These are phyloP conservation scores for Rachicladosporium sp. DNA, from an alignment of 2,329 filamentous ascomycete species.

Conservation along the genomic window DNA sequence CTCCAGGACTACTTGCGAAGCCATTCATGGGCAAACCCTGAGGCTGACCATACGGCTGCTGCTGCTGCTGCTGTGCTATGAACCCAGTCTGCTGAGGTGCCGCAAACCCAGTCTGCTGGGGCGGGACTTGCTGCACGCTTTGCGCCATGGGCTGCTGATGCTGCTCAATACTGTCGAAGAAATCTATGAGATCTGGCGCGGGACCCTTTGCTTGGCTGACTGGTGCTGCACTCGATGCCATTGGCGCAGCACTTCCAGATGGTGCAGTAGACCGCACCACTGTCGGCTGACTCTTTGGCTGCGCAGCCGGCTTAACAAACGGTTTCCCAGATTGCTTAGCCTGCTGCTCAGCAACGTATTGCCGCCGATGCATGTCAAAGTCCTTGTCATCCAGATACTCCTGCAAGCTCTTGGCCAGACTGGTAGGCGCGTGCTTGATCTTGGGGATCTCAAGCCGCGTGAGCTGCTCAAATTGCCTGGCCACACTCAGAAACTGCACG, in stretches of 20 bases:
- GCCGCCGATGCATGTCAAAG: conserved; percentile 83
- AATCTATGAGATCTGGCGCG: conserved; percentile 76
- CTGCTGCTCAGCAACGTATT: conserved; percentile 81
- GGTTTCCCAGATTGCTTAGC: conserved; percentile 44
- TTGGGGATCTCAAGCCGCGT: conserved; percentile 92
- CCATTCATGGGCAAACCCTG: conserved; percentile 31
- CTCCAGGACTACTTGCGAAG: conserved; percentile 14
- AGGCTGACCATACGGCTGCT: conserved; percentile 15
- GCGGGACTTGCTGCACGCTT: conserved; percentile 18
- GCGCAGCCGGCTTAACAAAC: conserved; percentile 15
- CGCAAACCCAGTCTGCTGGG: conserved; percentile 15
- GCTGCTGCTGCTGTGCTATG: conserved; percentile 10
- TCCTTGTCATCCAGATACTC: conserved; percentile 92
- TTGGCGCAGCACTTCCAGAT: conserved; percentile 22
- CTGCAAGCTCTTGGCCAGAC: conserved; percentile 75
- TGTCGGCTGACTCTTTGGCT: conserved; percentile 20
- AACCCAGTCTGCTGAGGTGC: conserved; percentile 15
- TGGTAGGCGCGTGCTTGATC: conserved; percentile 91
- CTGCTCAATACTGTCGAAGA: conserved; percentile 86
- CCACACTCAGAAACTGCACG: conserved; percentile 76
- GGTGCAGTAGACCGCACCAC: conserved; percentile 26
- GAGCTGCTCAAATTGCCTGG: conserved; percentile 80
- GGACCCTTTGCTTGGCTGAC: conserved; percentile 42
- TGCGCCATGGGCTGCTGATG: conserved; percentile 55
- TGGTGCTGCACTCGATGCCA: conserved; percentile 12